phyloP scores from a whole-genome alignment of 306 rosid species.

The Echinosophora koreensis region DNA sequence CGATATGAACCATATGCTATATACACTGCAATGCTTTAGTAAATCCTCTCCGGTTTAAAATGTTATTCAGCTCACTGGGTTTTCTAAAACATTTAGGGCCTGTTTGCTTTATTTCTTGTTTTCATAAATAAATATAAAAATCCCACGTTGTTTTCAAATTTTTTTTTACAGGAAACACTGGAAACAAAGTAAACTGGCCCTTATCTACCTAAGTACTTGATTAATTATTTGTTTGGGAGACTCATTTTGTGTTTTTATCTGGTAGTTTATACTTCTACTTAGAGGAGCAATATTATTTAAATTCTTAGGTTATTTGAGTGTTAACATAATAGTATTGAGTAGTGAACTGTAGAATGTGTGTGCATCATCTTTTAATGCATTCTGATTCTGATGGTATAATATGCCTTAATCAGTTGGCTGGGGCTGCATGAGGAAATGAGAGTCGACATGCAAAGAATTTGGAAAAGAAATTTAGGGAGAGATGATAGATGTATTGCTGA shows the following conservation, averaged over 20 bases:
- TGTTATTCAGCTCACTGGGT: conserved; percentile 25
- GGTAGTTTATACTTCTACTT: conserved; percentile 33
- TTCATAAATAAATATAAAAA: too few species aligned
- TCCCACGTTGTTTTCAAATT: too few species aligned
- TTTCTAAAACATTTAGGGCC: background rate
- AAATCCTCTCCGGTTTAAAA: background rate
- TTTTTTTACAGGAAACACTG: too few species aligned
- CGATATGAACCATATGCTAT: conserved; percentile 1
- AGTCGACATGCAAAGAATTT: conserved; percentile 94
- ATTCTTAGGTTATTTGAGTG: conserved; percentile 9
- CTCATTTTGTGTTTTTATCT: background rate
- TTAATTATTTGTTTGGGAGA: conserved; percentile 29
- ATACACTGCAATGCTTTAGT: background rate
- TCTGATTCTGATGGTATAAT: conserved; percentile 47
- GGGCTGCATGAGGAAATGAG: conserved; percentile 90
- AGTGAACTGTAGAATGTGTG: conserved; percentile 23
- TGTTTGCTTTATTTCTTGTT: too few species aligned
- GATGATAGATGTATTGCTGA: conserved; percentile 97
- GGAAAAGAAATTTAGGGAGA: conserved; percentile 99
- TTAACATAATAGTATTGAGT: background rate
- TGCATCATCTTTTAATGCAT: conserved; percentile 31
- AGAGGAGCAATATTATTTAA: conserved; percentile 21
- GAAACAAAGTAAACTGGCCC: too few species aligned
- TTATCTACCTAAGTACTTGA: conserved; percentile 13
- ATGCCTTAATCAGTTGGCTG: conserved; percentile 75